These are phyloP conservation scores for Osmanthus fragrans DNA, from an alignment of 257 asterid genomes.

Conservation along the genomic window DNA sequence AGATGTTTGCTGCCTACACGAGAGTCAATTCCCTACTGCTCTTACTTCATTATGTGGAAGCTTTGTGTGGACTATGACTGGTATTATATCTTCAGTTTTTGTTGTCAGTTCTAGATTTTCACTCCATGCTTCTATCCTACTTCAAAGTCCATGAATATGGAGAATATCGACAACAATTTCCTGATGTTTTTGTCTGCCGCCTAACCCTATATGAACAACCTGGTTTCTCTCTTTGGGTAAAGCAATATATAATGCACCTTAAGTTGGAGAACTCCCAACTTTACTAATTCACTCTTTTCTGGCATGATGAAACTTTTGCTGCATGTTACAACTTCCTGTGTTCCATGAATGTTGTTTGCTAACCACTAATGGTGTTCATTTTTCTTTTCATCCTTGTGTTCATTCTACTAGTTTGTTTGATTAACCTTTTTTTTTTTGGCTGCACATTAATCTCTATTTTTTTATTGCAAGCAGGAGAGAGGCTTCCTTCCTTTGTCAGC, in stretches of 20 bases:
- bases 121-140: constrained; percentile 9
- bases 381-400: background rate
- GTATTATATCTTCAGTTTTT: background rate
- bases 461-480: constrained; percentile 69
- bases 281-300: background rate
- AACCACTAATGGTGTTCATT: background rate
- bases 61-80: no score
- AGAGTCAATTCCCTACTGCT: background rate
- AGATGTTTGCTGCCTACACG: background rate
- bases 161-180: background rate
- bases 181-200: background rate
- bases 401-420: constrained; percentile 11
- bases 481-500: constrained; percentile 97
- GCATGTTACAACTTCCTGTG: constrained; percentile 1
- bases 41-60: background rate
- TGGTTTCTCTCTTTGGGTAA: no score
- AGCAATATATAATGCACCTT: no score
- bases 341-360: background rate
- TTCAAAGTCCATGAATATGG: background rate
- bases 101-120: background rate
- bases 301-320: constrained; percentile 2
- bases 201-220: background rate
- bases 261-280: background rate
- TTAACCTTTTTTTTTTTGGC: constrained; percentile 13
- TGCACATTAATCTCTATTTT: constrained; percentile 25